phyloP scores from a whole-genome alignment of 1,284 basidiomycete species.

The Boletus smithii region DNA sequence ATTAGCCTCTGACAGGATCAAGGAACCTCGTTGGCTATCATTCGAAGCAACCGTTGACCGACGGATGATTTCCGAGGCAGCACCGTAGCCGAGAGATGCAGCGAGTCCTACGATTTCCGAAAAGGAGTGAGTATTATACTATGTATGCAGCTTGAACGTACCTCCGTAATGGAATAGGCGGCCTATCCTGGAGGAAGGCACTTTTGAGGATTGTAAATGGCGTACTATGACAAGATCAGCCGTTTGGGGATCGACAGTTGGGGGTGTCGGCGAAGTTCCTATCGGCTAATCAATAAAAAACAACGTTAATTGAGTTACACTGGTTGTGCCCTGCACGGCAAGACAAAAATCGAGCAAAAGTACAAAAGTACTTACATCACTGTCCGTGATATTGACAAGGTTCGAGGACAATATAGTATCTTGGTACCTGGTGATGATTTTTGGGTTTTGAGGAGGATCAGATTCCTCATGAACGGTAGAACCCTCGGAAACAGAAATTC shows the following conservation, averaged over 20 bases:
- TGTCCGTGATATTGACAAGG: background rate
- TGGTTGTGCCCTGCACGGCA: too few species aligned
- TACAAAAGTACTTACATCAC: conserved; percentile 9
- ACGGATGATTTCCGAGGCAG: conserved; percentile 58
- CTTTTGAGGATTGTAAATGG: conserved; percentile 72
- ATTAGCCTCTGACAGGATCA: conserved; percentile 89
- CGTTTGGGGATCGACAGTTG: background rate
- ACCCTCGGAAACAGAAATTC: background rate
- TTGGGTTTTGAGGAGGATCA: background rate
- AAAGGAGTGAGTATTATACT: background rate
- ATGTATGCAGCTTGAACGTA: conserved; percentile 33
- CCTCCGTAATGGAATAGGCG: conserved; percentile 92
- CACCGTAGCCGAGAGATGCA: conserved; percentile 69
- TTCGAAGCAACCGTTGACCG: conserved; percentile 39
- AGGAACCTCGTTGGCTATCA: conserved; percentile 40
- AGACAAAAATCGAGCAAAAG: background rate
- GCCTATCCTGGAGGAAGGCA: conserved; percentile 85
- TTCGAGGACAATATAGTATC: background rate
- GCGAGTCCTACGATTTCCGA: conserved; percentile 52
- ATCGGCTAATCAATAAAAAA: conserved; percentile 5
- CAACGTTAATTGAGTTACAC: conserved; percentile 1
- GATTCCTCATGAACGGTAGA: background rate
- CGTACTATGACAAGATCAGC: conserved; percentile 30
- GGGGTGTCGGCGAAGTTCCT: background rate
- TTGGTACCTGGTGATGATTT: background rate